Percentiles rank a stretch among this genome's conserved stretches.
These are phyloP conservation scores for Candida chauliodis DNA, from an alignment of 805 yeast genomes.

Conservation along the genomic window DNA sequence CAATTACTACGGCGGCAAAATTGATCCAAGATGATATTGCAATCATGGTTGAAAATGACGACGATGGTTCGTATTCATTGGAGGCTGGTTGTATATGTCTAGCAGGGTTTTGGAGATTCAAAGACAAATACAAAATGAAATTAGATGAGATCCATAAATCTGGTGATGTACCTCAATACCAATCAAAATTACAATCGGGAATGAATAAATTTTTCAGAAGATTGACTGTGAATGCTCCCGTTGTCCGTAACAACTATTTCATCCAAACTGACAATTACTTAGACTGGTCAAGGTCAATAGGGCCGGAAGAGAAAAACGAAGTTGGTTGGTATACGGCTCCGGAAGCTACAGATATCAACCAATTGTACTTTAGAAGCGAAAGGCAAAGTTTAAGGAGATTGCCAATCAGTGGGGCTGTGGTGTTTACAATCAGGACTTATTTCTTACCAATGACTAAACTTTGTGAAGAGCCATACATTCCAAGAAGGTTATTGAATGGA, in stretches of 20 bases:
- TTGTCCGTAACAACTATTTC: slow-evolving; percentile 65
- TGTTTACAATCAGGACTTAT: slow-evolving; percentile 63
- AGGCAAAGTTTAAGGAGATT: slow-evolving; percentile 61
- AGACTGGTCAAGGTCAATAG: slow-evolving; percentile 65
- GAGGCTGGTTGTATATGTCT: slow-evolving; percentile 61
- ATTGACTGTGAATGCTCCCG: slow-evolving; percentile 56
- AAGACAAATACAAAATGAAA: slow-evolving; percentile 56
- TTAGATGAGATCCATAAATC: slow-evolving; percentile 56
- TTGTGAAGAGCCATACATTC: slow-evolving; percentile 58
- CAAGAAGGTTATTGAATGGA: slow-evolving; percentile 57
- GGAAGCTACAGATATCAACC: slow-evolving; percentile 43
- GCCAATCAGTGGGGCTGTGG: slow-evolving; percentile 54
- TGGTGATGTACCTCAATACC: slow-evolving; percentile 67
- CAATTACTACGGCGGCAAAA: slow-evolving; percentile 54
- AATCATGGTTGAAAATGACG: slow-evolving; percentile 55
- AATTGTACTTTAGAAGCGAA: slow-evolving; percentile 58
- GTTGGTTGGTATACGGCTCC: slow-evolving; percentile 67
- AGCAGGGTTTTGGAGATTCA: slow-evolving; percentile 69
- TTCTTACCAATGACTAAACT: slow-evolving; percentile 53
- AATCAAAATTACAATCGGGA: slow-evolving; percentile 53
- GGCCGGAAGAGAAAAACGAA: slow-evolving; percentile 46
- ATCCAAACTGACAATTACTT: slow-evolving; percentile 59
- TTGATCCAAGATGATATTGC: slow-evolving; percentile 67
- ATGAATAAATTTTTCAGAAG: slow-evolving; percentile 66
- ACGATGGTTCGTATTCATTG: slow-evolving; percentile 54